A percentile compares a stretch with the other conserved stretches of the same genome.
Evolutionary conservation across 2,329 filamentous ascomycete genomes (phyloP).

Genomic region (Aspergillus brasiliensis): DNA sequence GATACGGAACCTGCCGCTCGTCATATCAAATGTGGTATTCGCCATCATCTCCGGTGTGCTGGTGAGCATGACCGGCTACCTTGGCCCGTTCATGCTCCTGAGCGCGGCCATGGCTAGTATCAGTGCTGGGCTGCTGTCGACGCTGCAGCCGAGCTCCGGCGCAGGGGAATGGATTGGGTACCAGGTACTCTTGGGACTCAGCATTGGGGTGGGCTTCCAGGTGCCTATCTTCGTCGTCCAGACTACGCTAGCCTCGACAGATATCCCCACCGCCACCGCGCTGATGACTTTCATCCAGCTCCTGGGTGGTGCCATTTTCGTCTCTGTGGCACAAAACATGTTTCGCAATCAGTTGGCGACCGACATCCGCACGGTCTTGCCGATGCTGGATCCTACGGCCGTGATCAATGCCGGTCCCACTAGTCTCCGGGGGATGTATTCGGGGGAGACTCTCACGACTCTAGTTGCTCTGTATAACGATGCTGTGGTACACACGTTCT

Average conservation of each 20-base stretch:
- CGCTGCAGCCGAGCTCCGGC: no score
- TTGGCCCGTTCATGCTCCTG: slow-evolving; percentile 8
- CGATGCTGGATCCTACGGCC: not conserved
- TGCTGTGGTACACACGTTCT: not conserved
- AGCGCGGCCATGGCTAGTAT: not conserved
- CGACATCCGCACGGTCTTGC: not conserved
- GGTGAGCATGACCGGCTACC: slow-evolving; percentile 1
- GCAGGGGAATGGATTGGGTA: not conserved
- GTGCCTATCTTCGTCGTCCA: slow-evolving; percentile 33
- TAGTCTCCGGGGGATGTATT: not conserved
- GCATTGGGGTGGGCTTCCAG: slow-evolving; percentile 9
- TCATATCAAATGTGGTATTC: not conserved
- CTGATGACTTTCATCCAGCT: slow-evolving; percentile 37
- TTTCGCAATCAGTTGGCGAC: slow-evolving; percentile 45
- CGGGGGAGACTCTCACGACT: not conserved
- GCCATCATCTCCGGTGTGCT: slow-evolving; percentile 1
- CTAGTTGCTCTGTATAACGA: not conserved
- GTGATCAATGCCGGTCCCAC: not conserved
- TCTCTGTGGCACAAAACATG: slow-evolving; percentile 53
- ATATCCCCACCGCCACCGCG: slow-evolving; percentile 37
- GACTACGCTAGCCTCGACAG: slow-evolving; percentile 32
- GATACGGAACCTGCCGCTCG: slow-evolving; percentile 7
- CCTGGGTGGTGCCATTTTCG: slow-evolving; percentile 47
- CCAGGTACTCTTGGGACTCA: slow-evolving; percentile 11
- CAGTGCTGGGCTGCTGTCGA: not conserved